phyloP scores from a whole-genome alignment of 140 eudicot species.

The Flaveria floridana region DNA sequence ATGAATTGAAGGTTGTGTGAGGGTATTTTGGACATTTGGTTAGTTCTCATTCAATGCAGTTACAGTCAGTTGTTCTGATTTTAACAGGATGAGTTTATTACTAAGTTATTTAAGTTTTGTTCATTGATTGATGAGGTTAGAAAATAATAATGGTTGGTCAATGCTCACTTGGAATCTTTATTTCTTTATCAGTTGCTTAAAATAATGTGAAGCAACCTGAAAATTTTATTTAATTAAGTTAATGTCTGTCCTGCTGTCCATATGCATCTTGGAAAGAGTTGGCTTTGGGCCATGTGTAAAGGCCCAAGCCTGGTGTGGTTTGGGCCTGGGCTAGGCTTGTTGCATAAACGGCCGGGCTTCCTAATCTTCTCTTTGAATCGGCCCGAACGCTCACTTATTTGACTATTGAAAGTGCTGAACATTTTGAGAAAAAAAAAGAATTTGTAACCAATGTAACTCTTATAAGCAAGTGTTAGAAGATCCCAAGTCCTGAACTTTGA shows the following conservation, averaged over 20 bases:
- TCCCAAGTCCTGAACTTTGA: background rate
- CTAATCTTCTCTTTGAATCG: background rate
- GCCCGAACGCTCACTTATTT: background rate
- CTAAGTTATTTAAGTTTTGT: background rate
- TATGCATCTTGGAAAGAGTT: conserved; percentile 19
- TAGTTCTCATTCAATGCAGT: background rate
- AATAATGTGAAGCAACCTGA: background rate
- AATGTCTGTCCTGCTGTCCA: conserved; percentile 12
- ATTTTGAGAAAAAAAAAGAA: too few relatives aligned
- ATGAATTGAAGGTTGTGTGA: background rate
- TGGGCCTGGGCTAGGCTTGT: background rate
- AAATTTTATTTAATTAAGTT: conserved; percentile 3
- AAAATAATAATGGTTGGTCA: conserved; percentile 29
- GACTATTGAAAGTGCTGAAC: background rate
- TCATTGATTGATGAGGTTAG: background rate
- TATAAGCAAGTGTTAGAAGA: background rate
- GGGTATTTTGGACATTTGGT: conserved; percentile 12
- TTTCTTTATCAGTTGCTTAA: conserved; percentile 26
- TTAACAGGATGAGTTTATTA: background rate
- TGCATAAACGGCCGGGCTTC: background rate
- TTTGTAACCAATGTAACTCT: background rate
- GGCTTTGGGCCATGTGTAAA: conserved; percentile 8
- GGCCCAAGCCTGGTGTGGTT: background rate
- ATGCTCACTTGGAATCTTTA: conserved; percentile 23
- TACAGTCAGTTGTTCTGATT: conserved; percentile 3